A percentile compares a stretch with the other conserved stretches of the same genome.
Conservation (phyloP, 176 grass and related monocot genomes). For the Oryza brachyantha region DNA sequence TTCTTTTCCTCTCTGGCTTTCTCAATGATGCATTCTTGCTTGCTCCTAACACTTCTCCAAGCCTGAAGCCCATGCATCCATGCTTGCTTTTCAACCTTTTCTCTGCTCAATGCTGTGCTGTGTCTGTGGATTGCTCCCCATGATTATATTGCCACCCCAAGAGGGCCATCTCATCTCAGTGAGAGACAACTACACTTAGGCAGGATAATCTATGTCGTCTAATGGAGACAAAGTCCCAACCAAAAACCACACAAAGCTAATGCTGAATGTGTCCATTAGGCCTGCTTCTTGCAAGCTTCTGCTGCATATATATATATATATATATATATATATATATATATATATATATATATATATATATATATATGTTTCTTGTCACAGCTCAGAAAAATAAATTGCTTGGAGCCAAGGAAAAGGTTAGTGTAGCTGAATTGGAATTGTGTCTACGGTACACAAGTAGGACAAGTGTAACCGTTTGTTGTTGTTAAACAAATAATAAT, state of each 20-base stretch:
- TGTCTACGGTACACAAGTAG: background rate
- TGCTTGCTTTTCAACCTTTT: slow-evolving; percentile 24
- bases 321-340: too few species aligned
- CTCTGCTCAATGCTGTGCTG: background rate
- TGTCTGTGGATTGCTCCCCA: slow-evolving; percentile 21
- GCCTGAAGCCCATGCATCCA: background rate
- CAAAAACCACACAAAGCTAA: slow-evolving; percentile 25
- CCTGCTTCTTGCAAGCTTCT: slow-evolving; percentile 12
- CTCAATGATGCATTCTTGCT: slow-evolving; percentile 31
- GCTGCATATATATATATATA: background rate
- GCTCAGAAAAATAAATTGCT: too few species aligned
- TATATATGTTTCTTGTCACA: slow-evolving; percentile 13
- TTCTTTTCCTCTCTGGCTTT: slow-evolving; percentile 3
- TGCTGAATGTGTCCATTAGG: slow-evolving; percentile 12
- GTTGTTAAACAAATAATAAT: slow-evolving; percentile 1
- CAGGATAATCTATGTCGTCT: slow-evolving; percentile 67
- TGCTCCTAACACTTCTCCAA: slow-evolving; percentile 24
- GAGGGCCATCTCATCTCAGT: slow-evolving; percentile 31
- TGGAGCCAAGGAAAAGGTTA: slow-evolving; percentile 3
- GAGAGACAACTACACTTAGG: slow-evolving; percentile 40
- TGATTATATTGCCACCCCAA: slow-evolving; percentile 19
- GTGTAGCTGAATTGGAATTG: background rate
- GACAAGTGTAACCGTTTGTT: slow-evolving; percentile 13
- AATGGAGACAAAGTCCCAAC: slow-evolving; percentile 56
- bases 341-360: too few species aligned